Base-by-base conservation (phyloP, 1,284 basidiomycete genomes). In the Sanghuangporus baumii region DNA sequence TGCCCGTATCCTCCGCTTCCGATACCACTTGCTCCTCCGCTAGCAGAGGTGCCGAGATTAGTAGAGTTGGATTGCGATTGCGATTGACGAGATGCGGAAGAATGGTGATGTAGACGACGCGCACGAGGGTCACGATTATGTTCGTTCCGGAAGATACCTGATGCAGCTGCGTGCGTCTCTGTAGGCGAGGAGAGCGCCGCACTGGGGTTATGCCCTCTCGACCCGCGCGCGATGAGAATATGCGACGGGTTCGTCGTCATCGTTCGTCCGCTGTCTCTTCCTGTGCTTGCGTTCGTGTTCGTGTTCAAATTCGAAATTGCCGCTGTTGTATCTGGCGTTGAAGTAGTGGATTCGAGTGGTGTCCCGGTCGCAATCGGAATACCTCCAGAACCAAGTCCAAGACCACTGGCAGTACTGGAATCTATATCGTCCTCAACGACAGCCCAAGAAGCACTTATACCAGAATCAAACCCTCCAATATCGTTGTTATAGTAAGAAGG, bases 181-280 rank as follows among this genome's bases (percentile, higher is more conserved):
- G 87, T 91, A 2, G 90, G 90, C 6, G 88, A 89, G 68, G 87
- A 89, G 64, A 92, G 83, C 9, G 89, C 81, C 0, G 89, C 89
- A 8, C 89, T 86, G 1, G 88, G 86, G 67, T 88, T 89, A 67
- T 84, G 79, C 6, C 88, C 86, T 58, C 90, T 80, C 31, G 90
- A 90, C 68, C 89, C 89, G 68, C 89, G 85, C 12, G 91, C 90
- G 67, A 93, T 92, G 71, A 93, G 87, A 67, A 92, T 89, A 70
- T 91, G 89, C 6, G 89, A 87, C 1, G 89, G 89, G 71, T 91
- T 91, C 55, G 86, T 88, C 67, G 83, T 80, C 80, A 87, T 83
- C n/a, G 12, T 37, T 5, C 31, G 52, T 11, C 37, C 20, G 11
- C 20, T 48, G 23, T 2, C 9, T 23, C 14, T 23, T 9, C 16